These are phyloP conservation scores for Bipolaris zeicola DNA, from an alignment of 2,329 filamentous ascomycete genomes.

Conservation along the genomic window DNA sequence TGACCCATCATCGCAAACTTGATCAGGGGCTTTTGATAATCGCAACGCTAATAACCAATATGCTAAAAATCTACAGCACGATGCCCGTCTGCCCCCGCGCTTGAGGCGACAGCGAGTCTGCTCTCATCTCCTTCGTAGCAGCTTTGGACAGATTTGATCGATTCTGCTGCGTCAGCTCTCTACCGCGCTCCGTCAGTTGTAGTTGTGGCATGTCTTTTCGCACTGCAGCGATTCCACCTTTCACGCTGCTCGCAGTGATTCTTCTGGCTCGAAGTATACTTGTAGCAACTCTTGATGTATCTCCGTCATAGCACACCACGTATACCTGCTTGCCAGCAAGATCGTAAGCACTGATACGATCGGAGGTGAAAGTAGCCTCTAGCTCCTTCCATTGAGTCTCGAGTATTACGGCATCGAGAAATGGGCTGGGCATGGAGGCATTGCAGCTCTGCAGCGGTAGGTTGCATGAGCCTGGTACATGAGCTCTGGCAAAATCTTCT, in stretches of 20 bases:
- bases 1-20: no score
- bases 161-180: constrained; percentile 9
- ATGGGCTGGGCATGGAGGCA: constrained; percentile 18
- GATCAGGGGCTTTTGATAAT: no score
- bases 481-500: constrained; percentile 20
- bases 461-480: constrained; percentile 29
- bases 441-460: constrained; percentile 25
- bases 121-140: constrained; percentile 2
- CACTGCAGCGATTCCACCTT: constrained; percentile 22
- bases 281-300: constrained; percentile 27
- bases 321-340: constrained; percentile 25
- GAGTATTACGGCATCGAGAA: constrained; percentile 20
- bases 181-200: constrained; percentile 13
- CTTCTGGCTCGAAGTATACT: constrained; percentile 26
- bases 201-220: constrained; percentile 17
- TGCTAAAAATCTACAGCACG: background rate
- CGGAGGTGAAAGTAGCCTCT: constrained; percentile 21
- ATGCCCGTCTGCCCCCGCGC: constrained; percentile 2
- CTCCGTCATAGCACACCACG: constrained; percentile 26
- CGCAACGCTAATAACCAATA: no score
- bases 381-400: constrained; percentile 30
- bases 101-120: constrained; percentile 10
- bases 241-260: constrained; percentile 23
- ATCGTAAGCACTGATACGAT: constrained; percentile 26
- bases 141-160: constrained; percentile 5